These are phyloP conservation scores for Elongisporangium prolatum DNA, from an alignment of 352 stramenopile genomes.

Conservation along the genomic window DNA sequence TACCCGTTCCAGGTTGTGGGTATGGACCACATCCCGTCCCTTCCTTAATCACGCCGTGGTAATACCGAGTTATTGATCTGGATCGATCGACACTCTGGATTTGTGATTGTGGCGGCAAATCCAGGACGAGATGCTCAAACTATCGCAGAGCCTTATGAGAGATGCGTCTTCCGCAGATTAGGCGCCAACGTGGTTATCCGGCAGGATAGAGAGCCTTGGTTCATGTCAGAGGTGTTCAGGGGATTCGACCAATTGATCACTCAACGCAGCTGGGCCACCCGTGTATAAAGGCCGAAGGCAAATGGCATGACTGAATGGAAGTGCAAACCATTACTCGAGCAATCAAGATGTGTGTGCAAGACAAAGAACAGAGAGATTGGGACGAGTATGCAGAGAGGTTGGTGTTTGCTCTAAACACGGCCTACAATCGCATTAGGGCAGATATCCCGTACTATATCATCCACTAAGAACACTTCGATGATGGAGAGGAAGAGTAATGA, in stretches of 20 bases:
- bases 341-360: constrained; percentile 6
- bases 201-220: constrained; percentile 9
- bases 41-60: not conserved
- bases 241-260: constrained; percentile 4
- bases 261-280: not conserved
- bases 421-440: not conserved
- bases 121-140: not conserved
- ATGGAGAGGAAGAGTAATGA: too few species aligned
- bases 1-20: constrained; percentile 1
- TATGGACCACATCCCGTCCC: not conserved
- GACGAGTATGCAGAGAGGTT: constrained; percentile 12
- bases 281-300: constrained; percentile 12
- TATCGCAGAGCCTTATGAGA: constrained; percentile 1
- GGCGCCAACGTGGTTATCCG: constrained; percentile 10
- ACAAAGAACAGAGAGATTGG: constrained; percentile 14
- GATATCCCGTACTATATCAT: constrained; percentile 18
- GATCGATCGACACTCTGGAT: constrained; percentile 1
- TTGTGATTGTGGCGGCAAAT: not conserved
- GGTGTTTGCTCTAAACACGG: constrained; percentile 13
- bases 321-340: constrained; percentile 8
- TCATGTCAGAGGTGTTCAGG: constrained; percentile 9
- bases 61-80: not conserved
- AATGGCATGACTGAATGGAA: constrained; percentile 7
- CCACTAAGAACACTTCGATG: too few species aligned
- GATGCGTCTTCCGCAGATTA: constrained; percentile 10